Evolutionary conservation across 306 rosid genomes (phyloP), one percentile per base, ranked within the genome.

Genomic region (Cucurbita maxima): DNA sequence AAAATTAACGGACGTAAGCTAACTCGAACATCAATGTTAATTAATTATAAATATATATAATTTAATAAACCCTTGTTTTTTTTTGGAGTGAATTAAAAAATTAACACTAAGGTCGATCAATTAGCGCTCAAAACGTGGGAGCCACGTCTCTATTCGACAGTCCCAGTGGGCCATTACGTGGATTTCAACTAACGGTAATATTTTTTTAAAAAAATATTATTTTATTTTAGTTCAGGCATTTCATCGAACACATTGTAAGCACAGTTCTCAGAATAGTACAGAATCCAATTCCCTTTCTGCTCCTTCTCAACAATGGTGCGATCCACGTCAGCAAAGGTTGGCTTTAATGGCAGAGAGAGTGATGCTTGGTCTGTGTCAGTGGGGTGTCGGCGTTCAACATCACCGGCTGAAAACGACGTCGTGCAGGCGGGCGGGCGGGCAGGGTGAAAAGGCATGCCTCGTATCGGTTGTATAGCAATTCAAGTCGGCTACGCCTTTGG

Each of bases 101-200:
- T n/a, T 1, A 54, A 18, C 30, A 50, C 18, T 7, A n/a, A 8
- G 12, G 25, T 54, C 5, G 19, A 19, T 20, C 20, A 57, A 57
- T 57, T 57, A 19, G 72, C 53, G 72, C n/a, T n/a, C 7, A 43
- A 43, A 68, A 47, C 73, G 55, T 68, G 73, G 7, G 53, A 11
- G 73, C 73, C 57, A 48, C 73, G 57, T 68, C 73, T 3, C 73
- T 47, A 13, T 20, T 68, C 72, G 72, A 66, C 72, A 68, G 11
- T 47, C 43, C 20, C 12, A 47, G 57, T 68, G 43, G 14, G 37
- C 4, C 18, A 68, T 68, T 45, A 68, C 73, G 55, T 68, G 73
- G 73, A 68, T 20, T 68, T 68, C 73, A 68, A 22, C 73, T 6
- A 43, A 22, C 30, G 11, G 72, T 43, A 66, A 43, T 8, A 63